These are phyloP conservation scores for Taphrina communis DNA, from an alignment of 1,139 yeast species.

Conservation along the genomic window DNA sequence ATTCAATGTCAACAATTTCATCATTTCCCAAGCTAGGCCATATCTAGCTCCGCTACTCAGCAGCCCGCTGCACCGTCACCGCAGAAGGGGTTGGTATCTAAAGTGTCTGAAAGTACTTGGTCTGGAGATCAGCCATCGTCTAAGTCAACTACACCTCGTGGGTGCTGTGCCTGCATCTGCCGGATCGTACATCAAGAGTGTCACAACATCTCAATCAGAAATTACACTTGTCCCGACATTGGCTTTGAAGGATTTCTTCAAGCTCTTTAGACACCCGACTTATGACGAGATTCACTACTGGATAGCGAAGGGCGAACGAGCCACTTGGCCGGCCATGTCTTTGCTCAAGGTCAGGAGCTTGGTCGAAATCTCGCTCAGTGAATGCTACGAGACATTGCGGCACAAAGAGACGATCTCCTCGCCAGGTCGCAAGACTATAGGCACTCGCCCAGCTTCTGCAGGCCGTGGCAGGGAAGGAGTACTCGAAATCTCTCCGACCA, in stretches of 20 bases:
- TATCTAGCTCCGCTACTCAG: conserved; percentile 79
- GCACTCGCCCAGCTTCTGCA: neutral
- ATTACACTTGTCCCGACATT: conserved; percentile 90
- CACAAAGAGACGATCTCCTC: conserved; percentile 11
- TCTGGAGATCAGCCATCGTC: conserved; percentile 80
- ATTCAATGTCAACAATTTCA: conserved; percentile 95
- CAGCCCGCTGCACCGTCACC: conserved; percentile 65
- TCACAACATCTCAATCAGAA: conserved; percentile 25
- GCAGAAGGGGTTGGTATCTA: conserved; percentile 54
- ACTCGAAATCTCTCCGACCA: neutral
- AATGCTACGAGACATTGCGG: conserved; percentile 30
- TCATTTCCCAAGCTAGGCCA: conserved; percentile 96
- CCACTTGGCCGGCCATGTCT: conserved; percentile 92
- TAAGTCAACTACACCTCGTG: conserved; percentile 76
- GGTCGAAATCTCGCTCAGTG: conserved; percentile 83
- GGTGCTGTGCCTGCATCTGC: conserved; percentile 74
- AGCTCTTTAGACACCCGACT: conserved; percentile 75
- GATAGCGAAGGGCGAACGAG: conserved; percentile 87
- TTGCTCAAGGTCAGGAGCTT: conserved; percentile 86
- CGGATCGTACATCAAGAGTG: conserved; percentile 15
- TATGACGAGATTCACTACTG: conserved; percentile 80
- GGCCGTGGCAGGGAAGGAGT: conserved; percentile 1
- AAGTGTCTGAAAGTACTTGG: conserved; percentile 57
- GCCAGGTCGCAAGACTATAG: neutral
- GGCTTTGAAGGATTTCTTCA: conserved; percentile 68